Percentiles rank a stretch among this genome's conserved stretches.
Evolutionary conservation across 1,284 basidiomycete genomes (phyloP).

Genomic region (Tausonia pullulans): DNA sequence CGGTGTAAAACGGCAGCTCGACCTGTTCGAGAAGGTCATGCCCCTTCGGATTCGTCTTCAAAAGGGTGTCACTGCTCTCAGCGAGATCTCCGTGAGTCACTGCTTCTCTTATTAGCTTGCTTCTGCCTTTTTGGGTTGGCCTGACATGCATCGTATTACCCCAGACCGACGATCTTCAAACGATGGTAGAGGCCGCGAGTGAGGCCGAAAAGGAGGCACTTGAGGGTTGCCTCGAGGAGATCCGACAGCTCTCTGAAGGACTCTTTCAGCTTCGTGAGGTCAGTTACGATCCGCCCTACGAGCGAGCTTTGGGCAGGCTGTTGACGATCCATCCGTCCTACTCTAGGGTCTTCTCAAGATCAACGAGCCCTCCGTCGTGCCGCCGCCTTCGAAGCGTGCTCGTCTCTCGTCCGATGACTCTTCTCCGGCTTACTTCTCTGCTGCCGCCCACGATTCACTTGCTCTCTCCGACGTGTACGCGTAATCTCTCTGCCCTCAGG

Average conservation of each 20-base stretch:
- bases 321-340: not conserved
- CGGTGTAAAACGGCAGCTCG: conserved; percentile 14
- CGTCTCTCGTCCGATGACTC: not conserved
- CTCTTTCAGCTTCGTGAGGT: conserved; percentile 15
- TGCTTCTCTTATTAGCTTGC: not conserved
- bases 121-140: not conserved
- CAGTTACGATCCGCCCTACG: not conserved
- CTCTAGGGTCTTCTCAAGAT: conserved; percentile 7
- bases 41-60: conserved; percentile 13
- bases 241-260: conserved; percentile 11
- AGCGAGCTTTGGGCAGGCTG: not conserved
- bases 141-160: not conserved
- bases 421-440: not conserved
- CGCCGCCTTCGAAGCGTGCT: conserved; percentile 11
- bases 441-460: conserved; percentile 10
- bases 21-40: conserved; percentile 13
- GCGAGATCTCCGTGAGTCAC: not conserved
- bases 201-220: conserved; percentile 1
- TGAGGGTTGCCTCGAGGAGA: conserved; percentile 3
- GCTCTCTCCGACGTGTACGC: conserved; percentile 11
- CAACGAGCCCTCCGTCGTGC: not conserved
- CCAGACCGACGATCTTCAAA: not conserved
- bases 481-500: not conserved
- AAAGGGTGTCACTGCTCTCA: conserved; percentile 8
- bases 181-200: not conserved